phyloP scores from a whole-genome alignment of 179 eudicot species.

The Silene coronaria region DNA sequence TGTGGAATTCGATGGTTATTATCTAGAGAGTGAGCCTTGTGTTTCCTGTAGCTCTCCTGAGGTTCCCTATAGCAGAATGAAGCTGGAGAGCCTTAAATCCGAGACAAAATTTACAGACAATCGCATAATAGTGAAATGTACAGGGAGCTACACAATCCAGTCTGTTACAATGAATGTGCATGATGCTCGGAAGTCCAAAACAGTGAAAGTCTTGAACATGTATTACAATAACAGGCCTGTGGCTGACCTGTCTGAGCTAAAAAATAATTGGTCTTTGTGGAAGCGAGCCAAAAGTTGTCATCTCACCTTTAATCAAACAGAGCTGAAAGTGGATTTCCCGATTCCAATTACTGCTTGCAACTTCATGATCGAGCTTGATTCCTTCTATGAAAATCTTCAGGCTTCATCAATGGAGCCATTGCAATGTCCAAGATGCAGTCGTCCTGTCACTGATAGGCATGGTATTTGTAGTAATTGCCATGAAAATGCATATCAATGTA shows the following conservation, averaged over 20 bases:
- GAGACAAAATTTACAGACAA: constrained; percentile 97
- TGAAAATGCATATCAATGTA: constrained; percentile 99
- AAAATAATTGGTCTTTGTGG: constrained; percentile 99
- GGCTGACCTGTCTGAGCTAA: constrained; percentile 92
- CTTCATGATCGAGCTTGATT: constrained; percentile 98
- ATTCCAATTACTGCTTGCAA: constrained; percentile 99
- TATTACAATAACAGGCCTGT: constrained; percentile 99
- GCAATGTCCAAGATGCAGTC: constrained; percentile 98
- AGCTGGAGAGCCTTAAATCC: constrained; percentile 90
- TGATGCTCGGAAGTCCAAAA: constrained; percentile 96
- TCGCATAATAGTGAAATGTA: constrained; percentile 98
- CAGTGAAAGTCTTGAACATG: constrained; percentile 93
- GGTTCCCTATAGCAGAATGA: constrained; percentile 94
- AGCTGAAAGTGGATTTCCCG: constrained; percentile 90
- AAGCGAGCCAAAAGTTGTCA: constrained; percentile 99
- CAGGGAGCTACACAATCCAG: constrained; percentile 98
- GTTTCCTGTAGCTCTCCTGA: constrained; percentile 99
- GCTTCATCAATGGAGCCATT: constrained; percentile 95
- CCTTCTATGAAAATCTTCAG: constrained; percentile 97
- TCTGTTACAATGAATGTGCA: constrained; percentile 99
- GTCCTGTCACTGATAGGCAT: constrained; percentile 96
- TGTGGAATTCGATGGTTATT: constrained; percentile 99
- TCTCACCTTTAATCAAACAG: constrained; percentile 89
- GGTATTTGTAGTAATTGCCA: constrained; percentile 97
- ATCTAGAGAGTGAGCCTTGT: constrained; percentile 99